A percentile compares a stretch with the other conserved stretches of the same genome.
phyloP scores from a whole-genome alignment of 2,329 filamentous ascomycete genomes.

The Botrytis aclada region DNA sequence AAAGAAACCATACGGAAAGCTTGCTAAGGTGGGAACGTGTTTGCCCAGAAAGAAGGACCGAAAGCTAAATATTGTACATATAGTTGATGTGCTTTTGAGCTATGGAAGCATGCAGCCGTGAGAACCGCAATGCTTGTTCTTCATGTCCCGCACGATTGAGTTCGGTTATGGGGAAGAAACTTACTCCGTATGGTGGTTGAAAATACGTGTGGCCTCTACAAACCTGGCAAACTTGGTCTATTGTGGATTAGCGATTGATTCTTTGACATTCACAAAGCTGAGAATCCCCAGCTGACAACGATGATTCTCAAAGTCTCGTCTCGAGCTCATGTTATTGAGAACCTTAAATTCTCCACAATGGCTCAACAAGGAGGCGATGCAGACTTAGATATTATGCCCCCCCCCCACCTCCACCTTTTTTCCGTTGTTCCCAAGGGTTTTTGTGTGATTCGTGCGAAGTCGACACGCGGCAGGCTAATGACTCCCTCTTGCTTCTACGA shows the following conservation, averaged over 20 bases:
- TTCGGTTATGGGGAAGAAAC: background rate
- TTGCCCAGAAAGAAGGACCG: background rate
- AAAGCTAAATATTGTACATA: background rate
- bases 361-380: background rate
- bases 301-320: background rate
- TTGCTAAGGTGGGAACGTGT: background rate
- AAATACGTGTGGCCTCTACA: background rate
- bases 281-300: background rate
- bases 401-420: background rate
- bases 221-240: background rate
- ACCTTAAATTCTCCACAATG: background rate
- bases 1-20: background rate
- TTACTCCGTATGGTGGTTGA: background rate
- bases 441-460: background rate
- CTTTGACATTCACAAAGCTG: background rate
- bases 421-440: background rate
- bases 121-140: background rate
- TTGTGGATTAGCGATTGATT: background rate
- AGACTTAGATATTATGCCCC: background rate
- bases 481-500: background rate
- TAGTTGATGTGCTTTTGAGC: background rate
- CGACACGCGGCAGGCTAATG: background rate
- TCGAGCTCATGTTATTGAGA: background rate
- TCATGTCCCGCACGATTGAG: background rate
- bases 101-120: background rate